Percentiles rank a stretch among this genome's conserved stretches.
These are phyloP conservation scores for Gossypium trilobum DNA, from an alignment of 441 rosid species.

Conservation along the genomic window DNA sequence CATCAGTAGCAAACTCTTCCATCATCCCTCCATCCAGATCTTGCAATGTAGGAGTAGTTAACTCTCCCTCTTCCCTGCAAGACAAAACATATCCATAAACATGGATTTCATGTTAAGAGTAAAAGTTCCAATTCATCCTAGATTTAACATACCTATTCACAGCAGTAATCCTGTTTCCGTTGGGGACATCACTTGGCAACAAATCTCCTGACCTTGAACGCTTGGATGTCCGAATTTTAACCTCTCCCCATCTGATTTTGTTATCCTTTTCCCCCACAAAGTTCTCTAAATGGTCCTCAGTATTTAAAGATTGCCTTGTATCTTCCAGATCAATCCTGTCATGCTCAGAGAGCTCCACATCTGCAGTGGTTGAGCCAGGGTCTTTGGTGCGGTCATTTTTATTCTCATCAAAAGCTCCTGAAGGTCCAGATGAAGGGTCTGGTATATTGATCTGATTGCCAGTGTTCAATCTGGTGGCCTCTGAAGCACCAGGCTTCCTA, in stretches of 20 bases:
- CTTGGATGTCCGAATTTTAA: constrained; percentile 25
- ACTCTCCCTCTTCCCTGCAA: constrained; percentile 44
- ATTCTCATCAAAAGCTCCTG: constrained; percentile 28
- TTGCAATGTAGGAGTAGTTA: constrained; percentile 24
- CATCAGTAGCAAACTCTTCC: constrained; percentile 21
- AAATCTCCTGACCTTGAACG: constrained; percentile 17
- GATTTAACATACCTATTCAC: constrained; percentile 35
- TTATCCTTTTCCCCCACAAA: constrained; percentile 31
- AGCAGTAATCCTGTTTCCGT: constrained; percentile 25
- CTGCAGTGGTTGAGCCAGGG: constrained; percentile 34
- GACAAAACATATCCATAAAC: constrained; percentile 22
- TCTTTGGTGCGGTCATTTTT: constrained; percentile 28
- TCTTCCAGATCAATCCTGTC: constrained; percentile 24
- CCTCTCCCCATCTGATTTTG: constrained; percentile 30
- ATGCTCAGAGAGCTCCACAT: constrained; percentile 25
- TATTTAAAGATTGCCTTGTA: constrained; percentile 26
- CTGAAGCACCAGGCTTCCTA: constrained; percentile 37
- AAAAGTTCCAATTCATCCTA: constrained; percentile 19
- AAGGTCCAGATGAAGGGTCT: constrained; percentile 28
- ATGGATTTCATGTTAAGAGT: constrained; percentile 9
- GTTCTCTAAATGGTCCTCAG: constrained; percentile 20
- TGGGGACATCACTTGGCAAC: constrained; percentile 20
- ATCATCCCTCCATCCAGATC: constrained; percentile 20
- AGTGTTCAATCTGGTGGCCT: constrained; percentile 26
- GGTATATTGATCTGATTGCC: constrained; percentile 25